phyloP scores from a whole-genome alignment of 306 rosid genomes.

The Vigna reflexopilosa region DNA sequence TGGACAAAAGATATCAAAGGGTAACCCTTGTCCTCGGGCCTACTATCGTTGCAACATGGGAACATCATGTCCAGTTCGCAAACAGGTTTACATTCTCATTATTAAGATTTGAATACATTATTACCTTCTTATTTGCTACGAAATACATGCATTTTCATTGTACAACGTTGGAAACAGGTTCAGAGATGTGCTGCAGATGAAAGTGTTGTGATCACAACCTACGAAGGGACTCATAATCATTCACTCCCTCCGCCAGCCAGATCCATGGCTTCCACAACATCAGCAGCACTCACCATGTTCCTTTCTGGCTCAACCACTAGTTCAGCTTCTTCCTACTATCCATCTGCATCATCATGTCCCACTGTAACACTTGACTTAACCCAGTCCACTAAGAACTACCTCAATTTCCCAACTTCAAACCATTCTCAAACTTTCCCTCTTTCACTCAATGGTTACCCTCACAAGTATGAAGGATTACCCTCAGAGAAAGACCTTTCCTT shows the following conservation, averaged over 20 bases:
- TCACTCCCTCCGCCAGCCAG: conserved; percentile 49
- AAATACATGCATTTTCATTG: no score
- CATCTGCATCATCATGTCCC: conserved; percentile 51
- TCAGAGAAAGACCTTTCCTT: conserved; percentile 23
- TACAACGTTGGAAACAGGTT: conserved; percentile 39
- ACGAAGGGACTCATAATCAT: conserved; percentile 56
- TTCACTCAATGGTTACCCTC: conserved; percentile 18
- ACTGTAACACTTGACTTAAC: conserved; percentile 57
- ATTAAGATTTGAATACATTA: no score
- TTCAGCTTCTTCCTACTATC: conserved; percentile 26
- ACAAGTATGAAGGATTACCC: conserved; percentile 25
- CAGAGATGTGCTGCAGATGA: conserved; percentile 56
- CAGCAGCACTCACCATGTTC: conserved; percentile 55
- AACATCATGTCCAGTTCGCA: conserved; percentile 57
- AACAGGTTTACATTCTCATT: conserved; percentile 42
- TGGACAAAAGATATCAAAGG: conserved; percentile 58
- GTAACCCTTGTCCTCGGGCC: conserved; percentile 56
- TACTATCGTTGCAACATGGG: conserved; percentile 64
- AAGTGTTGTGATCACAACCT: conserved; percentile 42
- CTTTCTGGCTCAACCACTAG: conserved; percentile 54
- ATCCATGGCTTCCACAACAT: conserved; percentile 51
- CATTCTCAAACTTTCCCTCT: conserved; percentile 24
- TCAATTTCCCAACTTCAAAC: conserved; percentile 33
- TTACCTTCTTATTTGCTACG: no score
- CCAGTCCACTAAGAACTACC: conserved; percentile 1